These are phyloP conservation scores for Cryptosporidium sp. DNA, from an alignment of 169 alveolate species.

Conservation along the genomic window DNA sequence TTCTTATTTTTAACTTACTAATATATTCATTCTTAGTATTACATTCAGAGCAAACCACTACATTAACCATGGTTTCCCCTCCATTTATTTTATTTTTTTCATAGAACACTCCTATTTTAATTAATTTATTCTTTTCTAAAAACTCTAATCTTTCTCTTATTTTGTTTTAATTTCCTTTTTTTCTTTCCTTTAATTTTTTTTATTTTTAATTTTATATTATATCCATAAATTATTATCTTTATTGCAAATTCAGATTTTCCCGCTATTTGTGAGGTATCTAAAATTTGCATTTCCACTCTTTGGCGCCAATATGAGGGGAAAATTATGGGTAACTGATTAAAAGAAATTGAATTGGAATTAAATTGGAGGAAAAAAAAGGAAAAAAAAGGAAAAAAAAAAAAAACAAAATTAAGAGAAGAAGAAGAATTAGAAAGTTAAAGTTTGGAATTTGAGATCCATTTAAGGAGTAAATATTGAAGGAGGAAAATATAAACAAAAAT, in stretches of 20 bases:
- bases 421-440: not conserved
- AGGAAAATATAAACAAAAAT: not conserved
- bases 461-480: no score
- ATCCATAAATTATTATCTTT: not conserved
- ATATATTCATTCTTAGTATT: constrained; percentile 50
- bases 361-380: no score
- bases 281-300: not conserved
- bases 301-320: not conserved
- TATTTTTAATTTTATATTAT: not conserved
- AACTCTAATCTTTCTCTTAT: not conserved
- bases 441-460: no score
- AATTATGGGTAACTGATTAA: not conserved
- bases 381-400: no score
- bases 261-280: constrained; percentile 58
- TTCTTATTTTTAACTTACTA: constrained; percentile 8
- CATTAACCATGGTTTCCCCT: not conserved
- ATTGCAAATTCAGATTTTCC: constrained; percentile 1
- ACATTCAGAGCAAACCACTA: constrained; percentile 34
- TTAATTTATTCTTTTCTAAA: not conserved
- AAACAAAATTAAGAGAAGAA: not conserved
- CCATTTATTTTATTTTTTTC: not conserved
- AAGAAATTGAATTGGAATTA: not conserved
- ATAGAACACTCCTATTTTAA: not conserved
- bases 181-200: not conserved
- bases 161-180: not conserved